Base-by-base conservation (phyloP, 2,329 filamentous ascomycete genomes). In the Aulographum hederae region DNA sequence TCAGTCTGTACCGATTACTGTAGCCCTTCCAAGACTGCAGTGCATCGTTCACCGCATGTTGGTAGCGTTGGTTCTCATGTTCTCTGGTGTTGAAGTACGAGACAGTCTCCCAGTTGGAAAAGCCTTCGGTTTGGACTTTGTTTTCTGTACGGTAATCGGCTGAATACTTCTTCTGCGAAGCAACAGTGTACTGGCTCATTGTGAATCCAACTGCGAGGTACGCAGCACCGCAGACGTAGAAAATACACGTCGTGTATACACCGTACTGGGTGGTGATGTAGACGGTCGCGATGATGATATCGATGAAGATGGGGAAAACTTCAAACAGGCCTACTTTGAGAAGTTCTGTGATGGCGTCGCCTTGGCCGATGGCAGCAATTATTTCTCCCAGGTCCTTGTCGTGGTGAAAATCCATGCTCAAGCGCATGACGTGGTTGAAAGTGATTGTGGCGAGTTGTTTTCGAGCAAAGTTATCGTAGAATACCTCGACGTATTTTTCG, bases 391-490 rank as follows among this genome's bases (percentile, higher is more conserved):
- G 72, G 33, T 67, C 63, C 39, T 75, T 74, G 31, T 64, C 63
- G 13, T 69, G 68, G 44, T 81, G 75, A 33, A 78, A 80, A 37
- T 78, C 72, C 54, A 74, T 74, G 0, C 71, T 74, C 1, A 79
- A 57, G n/a, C 56, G 59, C 62, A 81, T 71, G 20, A 80, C 62
- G 35, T 80, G 73, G 34, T 64, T 60, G 45, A 78, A 80, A 0
- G 73, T 67, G 2, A 69, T 61, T 2, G 65, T 65, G 8, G 62
- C 66, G 29, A 80, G 60, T 13, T 61, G 58, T 30, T 63, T 57
- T 38, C 73, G 69, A 0, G 66, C 62, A 37, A 63, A 66, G 35
- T 72, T 66, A 26, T 65, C 60, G 17, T 76, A 51, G 2, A 65
- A 63, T 17, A 65, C 50, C 50, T 64, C 67, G 11, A 69, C 55